Evolutionary conservation across 2,329 filamentous ascomycete species (phyloP), one percentile per base, ranked within the genome.

Genomic region (Cadophora sp.): DNA sequence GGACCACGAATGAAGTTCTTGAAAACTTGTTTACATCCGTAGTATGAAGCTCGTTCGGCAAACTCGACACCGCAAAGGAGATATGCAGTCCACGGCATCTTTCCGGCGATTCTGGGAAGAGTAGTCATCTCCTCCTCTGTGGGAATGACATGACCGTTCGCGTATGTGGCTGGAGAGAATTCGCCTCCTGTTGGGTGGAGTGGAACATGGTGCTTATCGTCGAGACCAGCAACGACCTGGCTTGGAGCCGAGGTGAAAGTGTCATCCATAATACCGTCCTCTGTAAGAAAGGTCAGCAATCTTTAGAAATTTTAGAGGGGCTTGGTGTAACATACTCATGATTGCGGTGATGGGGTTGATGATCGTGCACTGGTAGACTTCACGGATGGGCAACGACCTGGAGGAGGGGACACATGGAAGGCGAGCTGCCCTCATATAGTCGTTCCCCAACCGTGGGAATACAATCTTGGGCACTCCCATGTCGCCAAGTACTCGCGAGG

Each of bases 41-140:
- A 93, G 85, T 92, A 93, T n/a, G 89, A 91, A 80, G 92, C 92
- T 59, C 91, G 88, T 80, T 93, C 91, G 80, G 89, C 91, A 68
- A 92, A 81, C 80, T 93, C 91, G 68, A 91, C 87, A 70, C 92
- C 89, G 59, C 89, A 90, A 67, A 93, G 87, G 34, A 89, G 89
- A 80, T 88, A 93, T 66, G 89, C 86, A 63, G 83, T 81, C 87
- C 86, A 89, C 61, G 89, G 88, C 71, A 93, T 87, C 76, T 83
- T 84, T n/a, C 87, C 89, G 19, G 88, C 87, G 27, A 91, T 84
- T 73, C 86, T 87, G 58, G 82, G 86, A 27, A 91, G 84, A 0
- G 87, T 89, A 11, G 72, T 76, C 64, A 89, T 77, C 70, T 91
- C 89, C 76, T 91, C 87, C 46, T 86, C 84, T 7, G 87, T 91